Evolutionary conservation across 179 eudicot genomes (phyloP).

Genomic region (Actinidia chinensis): DNA sequence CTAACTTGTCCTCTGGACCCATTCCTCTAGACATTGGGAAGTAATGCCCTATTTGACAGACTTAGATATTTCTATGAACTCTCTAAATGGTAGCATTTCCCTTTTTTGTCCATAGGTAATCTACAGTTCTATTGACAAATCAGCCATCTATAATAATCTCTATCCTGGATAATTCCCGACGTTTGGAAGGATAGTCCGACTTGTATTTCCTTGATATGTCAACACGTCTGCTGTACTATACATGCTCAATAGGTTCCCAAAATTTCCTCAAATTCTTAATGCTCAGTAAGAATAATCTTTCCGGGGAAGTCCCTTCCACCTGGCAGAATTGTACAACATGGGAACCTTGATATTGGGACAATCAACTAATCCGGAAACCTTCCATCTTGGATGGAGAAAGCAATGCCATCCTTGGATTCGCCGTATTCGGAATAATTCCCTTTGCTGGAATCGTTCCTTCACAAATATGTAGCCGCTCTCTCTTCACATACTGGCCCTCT

Average conservation of each 20-base stretch:
- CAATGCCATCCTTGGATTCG: neutral
- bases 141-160: too few relatives aligned
- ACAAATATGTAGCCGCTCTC: constrained; percentile 16
- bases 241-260: constrained; percentile 23
- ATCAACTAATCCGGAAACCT: constrained; percentile 26
- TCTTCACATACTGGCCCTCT: constrained; percentile 35
- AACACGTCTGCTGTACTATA: too few relatives aligned
- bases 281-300: constrained; percentile 21
- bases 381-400: constrained; percentile 29
- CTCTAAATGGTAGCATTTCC: constrained; percentile 4
- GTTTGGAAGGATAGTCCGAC: neutral
- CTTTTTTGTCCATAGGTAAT: too few relatives aligned
- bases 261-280: neutral
- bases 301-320: constrained; percentile 21
- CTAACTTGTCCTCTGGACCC: constrained; percentile 28
- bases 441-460: constrained; percentile 25
- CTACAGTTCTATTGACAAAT: too few relatives aligned
- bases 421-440: constrained; percentile 20
- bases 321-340: neutral
- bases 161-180: too few relatives aligned
- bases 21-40: constrained; percentile 19
- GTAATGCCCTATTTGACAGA: constrained; percentile 13
- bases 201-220: constrained; percentile 19
- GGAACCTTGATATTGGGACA: constrained; percentile 25
- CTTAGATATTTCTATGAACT: constrained; percentile 25